A percentile compares a stretch with the other conserved stretches of the same genome.
Evolutionary conservation across 1,139 yeast genomes (phyloP).

Genomic region (Sugiyamaella xylanicola): DNA sequence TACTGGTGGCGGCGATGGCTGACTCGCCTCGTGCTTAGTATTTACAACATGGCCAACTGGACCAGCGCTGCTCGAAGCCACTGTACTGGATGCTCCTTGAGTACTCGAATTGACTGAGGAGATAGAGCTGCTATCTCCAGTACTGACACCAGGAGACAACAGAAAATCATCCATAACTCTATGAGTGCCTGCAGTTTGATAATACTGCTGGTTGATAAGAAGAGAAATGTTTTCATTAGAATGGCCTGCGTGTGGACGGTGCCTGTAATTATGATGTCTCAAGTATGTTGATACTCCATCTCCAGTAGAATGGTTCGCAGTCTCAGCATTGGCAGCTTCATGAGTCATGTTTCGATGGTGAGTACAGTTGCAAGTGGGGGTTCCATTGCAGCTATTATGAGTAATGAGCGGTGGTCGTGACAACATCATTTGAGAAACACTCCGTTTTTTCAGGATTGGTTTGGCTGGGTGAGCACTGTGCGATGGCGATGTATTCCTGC

Average conservation of each 20-base stretch:
- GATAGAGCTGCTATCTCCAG: constrained; percentile 19
- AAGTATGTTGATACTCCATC: constrained; percentile 35
- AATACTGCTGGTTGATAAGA: constrained; percentile 41
- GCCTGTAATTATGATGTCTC: constrained; percentile 46
- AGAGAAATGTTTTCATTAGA: constrained; percentile 39
- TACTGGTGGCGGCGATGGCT: constrained; percentile 41
- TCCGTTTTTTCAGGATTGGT: constrained; percentile 82
- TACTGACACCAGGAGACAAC: constrained; percentile 16
- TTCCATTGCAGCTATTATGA: constrained; percentile 25
- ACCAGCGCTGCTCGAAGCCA: neutral
- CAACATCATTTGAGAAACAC: constrained; percentile 73
- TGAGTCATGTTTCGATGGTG: constrained; percentile 21
- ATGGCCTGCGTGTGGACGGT: constrained; percentile 37
- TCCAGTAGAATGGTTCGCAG: constrained; percentile 15
- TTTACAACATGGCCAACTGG: neutral
- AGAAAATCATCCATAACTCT: constrained; percentile 15
- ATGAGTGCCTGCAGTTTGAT: constrained; percentile 17
- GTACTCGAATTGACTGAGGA: constrained; percentile 16
- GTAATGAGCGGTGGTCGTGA: constrained; percentile 42
- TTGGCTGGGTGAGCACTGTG: constrained; percentile 37
- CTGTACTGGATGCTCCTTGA: neutral
- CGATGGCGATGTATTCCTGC: constrained; percentile 26
- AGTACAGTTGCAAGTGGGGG: constrained; percentile 21
- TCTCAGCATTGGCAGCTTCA: constrained; percentile 20
- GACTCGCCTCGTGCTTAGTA: constrained; percentile 9